A percentile compares a stretch with the other conserved stretches of the same genome.
Conservation (phyloP, 179 eudicot species). For the Silene coronaria region DNA sequence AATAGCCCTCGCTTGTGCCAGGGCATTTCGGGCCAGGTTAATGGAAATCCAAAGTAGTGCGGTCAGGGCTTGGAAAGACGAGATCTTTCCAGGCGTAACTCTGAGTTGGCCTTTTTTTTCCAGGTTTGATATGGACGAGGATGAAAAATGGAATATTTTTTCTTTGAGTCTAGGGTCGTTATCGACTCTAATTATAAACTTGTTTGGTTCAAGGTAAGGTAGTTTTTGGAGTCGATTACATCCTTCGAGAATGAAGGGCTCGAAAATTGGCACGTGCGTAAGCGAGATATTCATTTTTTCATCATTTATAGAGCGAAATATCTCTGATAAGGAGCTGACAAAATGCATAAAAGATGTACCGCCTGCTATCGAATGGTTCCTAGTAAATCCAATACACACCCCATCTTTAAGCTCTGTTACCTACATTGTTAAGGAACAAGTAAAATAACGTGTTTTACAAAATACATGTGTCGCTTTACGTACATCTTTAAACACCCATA, state of each 20-base stretch:
- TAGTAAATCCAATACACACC: background rate
- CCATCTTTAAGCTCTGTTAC: background rate
- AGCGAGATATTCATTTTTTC: background rate
- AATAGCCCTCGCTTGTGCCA: background rate
- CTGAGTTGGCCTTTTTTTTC: background rate
- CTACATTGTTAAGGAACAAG: background rate
- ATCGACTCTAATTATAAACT: background rate
- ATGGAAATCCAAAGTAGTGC: conserved; percentile 11
- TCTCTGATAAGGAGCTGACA: background rate
- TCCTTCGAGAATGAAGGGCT: conserved; percentile 8
- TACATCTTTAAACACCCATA: too few relatives aligned
- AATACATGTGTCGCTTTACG: too few relatives aligned
- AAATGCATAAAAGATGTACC: background rate
- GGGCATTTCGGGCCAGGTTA: background rate
- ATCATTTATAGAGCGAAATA: background rate
- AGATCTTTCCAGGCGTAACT: background rate
- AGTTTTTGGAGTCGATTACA: conserved; percentile 4
- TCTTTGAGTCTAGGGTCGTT: too few relatives aligned
- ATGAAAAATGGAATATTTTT: too few relatives aligned
- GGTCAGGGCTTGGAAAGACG: conserved; percentile 9
- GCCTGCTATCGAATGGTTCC: background rate
- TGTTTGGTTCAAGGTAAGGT: background rate
- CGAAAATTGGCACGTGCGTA: background rate
- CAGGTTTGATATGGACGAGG: background rate
- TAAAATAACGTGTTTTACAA: too few relatives aligned